A percentile compares a stretch with the other conserved stretches of the same genome.
phyloP scores from a whole-genome alignment of 2,329 filamentous ascomycete species.

The Endothia cerciana region DNA sequence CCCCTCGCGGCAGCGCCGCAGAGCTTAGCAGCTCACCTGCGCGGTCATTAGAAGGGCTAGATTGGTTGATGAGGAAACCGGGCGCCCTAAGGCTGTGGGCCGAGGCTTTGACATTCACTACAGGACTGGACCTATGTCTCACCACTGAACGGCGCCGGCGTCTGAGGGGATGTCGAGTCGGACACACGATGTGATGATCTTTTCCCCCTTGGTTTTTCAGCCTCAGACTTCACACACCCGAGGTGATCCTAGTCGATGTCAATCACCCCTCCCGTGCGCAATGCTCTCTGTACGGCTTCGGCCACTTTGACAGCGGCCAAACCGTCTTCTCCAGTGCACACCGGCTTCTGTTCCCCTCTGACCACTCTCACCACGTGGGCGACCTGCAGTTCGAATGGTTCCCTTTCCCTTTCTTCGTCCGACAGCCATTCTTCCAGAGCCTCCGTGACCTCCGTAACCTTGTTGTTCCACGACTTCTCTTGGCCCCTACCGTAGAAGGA shows the following conservation, averaged over 20 bases:
- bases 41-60: too few species aligned
- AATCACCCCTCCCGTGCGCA: constrained; percentile 13
- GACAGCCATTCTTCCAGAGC: constrained; percentile 13
- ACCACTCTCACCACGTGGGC: constrained; percentile 19
- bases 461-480: constrained; percentile 18
- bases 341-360: constrained; percentile 5
- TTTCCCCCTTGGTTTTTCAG: too few species aligned
- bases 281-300: constrained; percentile 23
- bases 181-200: too few species aligned
- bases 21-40: too few species aligned
- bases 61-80: too few species aligned
- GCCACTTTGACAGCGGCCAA: constrained; percentile 24
- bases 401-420: constrained; percentile 16
- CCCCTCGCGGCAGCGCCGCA: too few species aligned
- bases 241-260: background rate
- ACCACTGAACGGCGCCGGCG: too few species aligned
- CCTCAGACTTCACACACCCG: background rate
- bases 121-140: too few species aligned
- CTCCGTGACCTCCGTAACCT: constrained; percentile 15
- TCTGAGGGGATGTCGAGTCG: too few species aligned
- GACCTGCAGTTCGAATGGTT: constrained; percentile 26
- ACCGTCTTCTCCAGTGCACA: constrained; percentile 22
- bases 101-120: too few species aligned
- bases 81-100: too few species aligned
- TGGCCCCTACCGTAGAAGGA: constrained; percentile 15